Conservation (phyloP, 202 grass and related monocot species). For the Zizania palustris region DNA sequence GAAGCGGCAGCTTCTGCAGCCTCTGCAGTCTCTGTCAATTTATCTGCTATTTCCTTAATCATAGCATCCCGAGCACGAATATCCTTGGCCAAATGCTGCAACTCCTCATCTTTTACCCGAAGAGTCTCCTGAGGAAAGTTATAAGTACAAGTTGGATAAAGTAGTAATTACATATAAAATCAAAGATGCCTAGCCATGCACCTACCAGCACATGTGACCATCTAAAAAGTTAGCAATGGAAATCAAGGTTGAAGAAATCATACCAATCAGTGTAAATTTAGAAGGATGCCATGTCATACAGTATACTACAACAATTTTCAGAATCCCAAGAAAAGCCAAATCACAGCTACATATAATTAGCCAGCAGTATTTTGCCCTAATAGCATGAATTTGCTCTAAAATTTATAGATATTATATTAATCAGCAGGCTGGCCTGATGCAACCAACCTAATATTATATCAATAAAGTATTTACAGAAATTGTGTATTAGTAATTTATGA, state of each 20-base stretch:
- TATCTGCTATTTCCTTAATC: slow-evolving; percentile 89
- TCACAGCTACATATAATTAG: not conserved
- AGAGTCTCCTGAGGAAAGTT: slow-evolving; percentile 76
- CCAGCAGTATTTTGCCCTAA: not conserved
- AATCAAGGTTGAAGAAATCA: slow-evolving; percentile 22
- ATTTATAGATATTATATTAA: slow-evolving; percentile 21
- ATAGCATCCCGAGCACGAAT: slow-evolving; percentile 78
- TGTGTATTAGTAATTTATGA: no score
- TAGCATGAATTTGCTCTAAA: slow-evolving; percentile 21
- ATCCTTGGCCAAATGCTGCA: slow-evolving; percentile 90
- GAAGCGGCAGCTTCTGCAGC: slow-evolving; percentile 82
- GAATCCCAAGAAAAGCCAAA: slow-evolving; percentile 17
- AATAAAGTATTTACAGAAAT: not conserved
- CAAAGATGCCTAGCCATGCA: not conserved
- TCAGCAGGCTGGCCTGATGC: slow-evolving; percentile 20
- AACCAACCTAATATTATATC: slow-evolving; percentile 33
- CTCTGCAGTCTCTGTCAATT: slow-evolving; percentile 85
- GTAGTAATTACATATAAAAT: not conserved
- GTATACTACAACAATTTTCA: slow-evolving; percentile 23
- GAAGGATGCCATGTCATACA: no score
- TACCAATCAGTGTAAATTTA: not conserved
- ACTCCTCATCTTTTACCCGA: slow-evolving; percentile 94
- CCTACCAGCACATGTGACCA: slow-evolving; percentile 6
- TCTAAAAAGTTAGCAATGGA: slow-evolving; percentile 19
- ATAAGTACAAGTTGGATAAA: slow-evolving; percentile 5